These are phyloP conservation scores for Dunaliella salina DNA, from an alignment of 163 green algal species.

Conservation along the genomic window DNA sequence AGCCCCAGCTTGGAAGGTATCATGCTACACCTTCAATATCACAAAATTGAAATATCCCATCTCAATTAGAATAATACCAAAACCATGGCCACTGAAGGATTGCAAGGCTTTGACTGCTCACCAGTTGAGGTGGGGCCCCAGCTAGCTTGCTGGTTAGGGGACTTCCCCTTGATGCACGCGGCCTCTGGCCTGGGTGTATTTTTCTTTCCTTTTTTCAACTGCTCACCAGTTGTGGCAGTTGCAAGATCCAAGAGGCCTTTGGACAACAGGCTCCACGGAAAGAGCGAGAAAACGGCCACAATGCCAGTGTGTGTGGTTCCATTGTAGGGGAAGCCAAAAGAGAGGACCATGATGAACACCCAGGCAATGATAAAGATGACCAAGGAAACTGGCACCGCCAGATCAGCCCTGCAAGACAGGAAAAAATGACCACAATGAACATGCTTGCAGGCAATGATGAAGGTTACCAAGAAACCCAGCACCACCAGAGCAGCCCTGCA, in stretches of 20 bases:
- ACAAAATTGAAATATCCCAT: too few relatives aligned
- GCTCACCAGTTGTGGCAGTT: constrained; percentile 44
- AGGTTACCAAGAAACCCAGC: too few relatives aligned
- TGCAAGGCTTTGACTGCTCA: background rate
- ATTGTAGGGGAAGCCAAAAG: constrained; percentile 67
- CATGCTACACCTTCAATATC: too few relatives aligned
- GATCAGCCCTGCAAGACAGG: constrained; percentile 3
- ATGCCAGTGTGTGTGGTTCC: constrained; percentile 25
- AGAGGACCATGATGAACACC: constrained; percentile 56
- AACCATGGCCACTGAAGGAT: too few relatives aligned
- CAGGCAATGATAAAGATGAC: constrained; percentile 60
- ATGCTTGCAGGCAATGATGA: constrained; percentile 19
- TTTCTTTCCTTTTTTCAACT: too few relatives aligned
- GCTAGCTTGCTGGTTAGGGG: too few relatives aligned
- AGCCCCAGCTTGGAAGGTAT: too few relatives aligned
- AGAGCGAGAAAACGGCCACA: constrained; percentile 51
- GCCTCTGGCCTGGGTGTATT: too few relatives aligned
- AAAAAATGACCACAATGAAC: constrained; percentile 44
- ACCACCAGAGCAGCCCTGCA: constrained; percentile 58
- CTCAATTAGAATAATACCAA: too few relatives aligned
- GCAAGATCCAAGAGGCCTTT: constrained; percentile 75
- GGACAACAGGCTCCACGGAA: constrained; percentile 67
- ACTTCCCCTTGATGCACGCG: too few relatives aligned
- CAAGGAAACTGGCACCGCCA: constrained; percentile 47
- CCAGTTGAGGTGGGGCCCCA: constrained; percentile 52